Percentiles rank a stretch among this genome's conserved stretches.
These are phyloP conservation scores for Chrysoporthe puriensis DNA, from an alignment of 2,329 filamentous ascomycete genomes.

Conservation along the genomic window DNA sequence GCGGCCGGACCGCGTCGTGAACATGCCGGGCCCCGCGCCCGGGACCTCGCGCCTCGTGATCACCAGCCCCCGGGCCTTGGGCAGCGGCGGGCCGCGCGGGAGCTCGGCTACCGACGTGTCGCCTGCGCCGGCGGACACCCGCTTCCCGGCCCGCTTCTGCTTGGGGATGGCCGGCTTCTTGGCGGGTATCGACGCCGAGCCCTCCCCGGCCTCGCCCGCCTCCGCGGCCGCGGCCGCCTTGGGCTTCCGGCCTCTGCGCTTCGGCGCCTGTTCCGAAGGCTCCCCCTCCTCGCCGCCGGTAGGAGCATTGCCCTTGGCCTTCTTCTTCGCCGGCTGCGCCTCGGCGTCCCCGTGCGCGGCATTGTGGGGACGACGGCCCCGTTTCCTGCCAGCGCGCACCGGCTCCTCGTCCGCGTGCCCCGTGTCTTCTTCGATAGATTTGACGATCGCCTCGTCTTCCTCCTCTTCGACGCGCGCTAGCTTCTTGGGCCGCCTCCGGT, in stretches of 20 bases:
- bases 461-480: slow-evolving; percentile 30
- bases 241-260: slow-evolving; percentile 24
- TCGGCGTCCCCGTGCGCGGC: slow-evolving; percentile 27
- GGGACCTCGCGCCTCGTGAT: slow-evolving; percentile 50
- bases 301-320: slow-evolving; percentile 34
- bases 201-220: slow-evolving; percentile 17
- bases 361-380: slow-evolving; percentile 33
- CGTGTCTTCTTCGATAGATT: slow-evolving; percentile 33
- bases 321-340: slow-evolving; percentile 34
- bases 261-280: slow-evolving; percentile 31
- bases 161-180: slow-evolving; percentile 36
- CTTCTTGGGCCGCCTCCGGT: slow-evolving; percentile 26
- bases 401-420: slow-evolving; percentile 30
- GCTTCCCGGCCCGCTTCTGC: slow-evolving; percentile 40
- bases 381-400: slow-evolving; percentile 27
- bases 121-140: slow-evolving; percentile 46
- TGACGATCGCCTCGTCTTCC: slow-evolving; percentile 31
- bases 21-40: slow-evolving; percentile 52
- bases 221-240: slow-evolving; percentile 32
- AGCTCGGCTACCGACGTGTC: slow-evolving; percentile 53
- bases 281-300: slow-evolving; percentile 30
- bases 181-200: slow-evolving; percentile 44
- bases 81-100: slow-evolving; percentile 59
- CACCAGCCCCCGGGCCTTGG: slow-evolving; percentile 58
- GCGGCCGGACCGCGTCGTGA: slow-evolving; percentile 74